Base-by-base conservation (phyloP, 306 rosid genomes). In the Medicago truncatula region DNA sequence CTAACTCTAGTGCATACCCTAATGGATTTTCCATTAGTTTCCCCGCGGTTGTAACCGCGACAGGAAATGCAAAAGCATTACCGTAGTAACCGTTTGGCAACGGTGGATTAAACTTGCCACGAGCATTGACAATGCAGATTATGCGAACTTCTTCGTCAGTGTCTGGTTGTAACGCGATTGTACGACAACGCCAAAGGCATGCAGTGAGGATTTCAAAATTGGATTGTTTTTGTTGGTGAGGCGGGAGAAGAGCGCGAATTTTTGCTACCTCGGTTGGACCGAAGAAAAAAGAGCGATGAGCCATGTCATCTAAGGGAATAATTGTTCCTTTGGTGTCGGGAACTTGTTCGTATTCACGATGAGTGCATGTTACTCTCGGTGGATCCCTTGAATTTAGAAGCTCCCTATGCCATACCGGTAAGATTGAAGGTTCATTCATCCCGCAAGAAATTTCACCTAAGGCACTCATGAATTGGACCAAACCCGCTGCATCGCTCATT, bases 11-110 rank as follows among this genome's bases (percentile, higher is more conserved):
- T 0, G 89, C 92, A 9, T 86, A 87, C 0, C 83, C 92, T 2
- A 91, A 6, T 0, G 87, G 86, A 12, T 78, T 86, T 7, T 74
- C 70, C 6, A 82, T 66, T 0, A 91, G 80, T 73, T 83, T 84
- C 15, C 81, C 82, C 0, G 95, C 89, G 0, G 84, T 86, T 0
- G 95, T 77, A 4, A 89, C 76, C 0, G 91, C 97, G 12, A 39
- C 83, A 0, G 91, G 71, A 36, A 81, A 85, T 0, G 86, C 91
- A 40, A 89, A 71, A 0, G 67, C 89, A 8, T 91, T 91, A 1
- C 95, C 95, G 2, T 91, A 91, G 57, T 76, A 91, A 2, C 92
- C 95, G 0, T 15, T 4, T 0, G 97, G 97, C 7, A 91, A 38
- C 0, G 89, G 86, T 13, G 92, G 89, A 17, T 83, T 23, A 47